Percentiles rank a stretch among this genome's conserved stretches.
Evolutionary conservation across 257 asterid genomes (phyloP).

Genomic region (Nicotiana obtusifolia): DNA sequence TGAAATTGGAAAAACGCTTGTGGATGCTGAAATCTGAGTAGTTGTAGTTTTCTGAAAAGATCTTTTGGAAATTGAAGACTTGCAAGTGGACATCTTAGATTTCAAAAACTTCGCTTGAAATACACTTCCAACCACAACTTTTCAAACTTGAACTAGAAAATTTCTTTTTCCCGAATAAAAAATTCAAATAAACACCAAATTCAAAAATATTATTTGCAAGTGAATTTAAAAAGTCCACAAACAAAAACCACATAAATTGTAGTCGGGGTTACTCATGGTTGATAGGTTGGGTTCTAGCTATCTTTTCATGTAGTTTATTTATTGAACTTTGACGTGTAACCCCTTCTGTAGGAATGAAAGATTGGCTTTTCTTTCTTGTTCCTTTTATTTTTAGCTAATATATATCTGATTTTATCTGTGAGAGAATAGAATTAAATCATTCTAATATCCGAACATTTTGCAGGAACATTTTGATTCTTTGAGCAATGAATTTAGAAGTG

Average conservation of each 20-base stretch:
- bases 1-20: background rate
- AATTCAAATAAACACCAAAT: background rate
- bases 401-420: background rate
- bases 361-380: background rate
- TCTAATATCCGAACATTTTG: constrained; percentile 10
- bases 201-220: background rate
- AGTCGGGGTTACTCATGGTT: background rate
- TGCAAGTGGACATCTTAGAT: background rate
- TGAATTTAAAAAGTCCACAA: background rate
- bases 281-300: background rate
- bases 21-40: background rate
- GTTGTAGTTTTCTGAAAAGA: background rate
- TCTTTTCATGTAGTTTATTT: background rate
- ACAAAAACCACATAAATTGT: background rate
- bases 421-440: background rate
- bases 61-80: background rate
- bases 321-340: no score
- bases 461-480: constrained; percentile 65
- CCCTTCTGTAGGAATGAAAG: background rate
- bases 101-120: background rate
- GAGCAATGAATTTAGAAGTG: constrained; percentile 72
- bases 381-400: background rate
- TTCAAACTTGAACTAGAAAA: background rate
- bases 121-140: background rate
- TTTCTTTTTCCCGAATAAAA: background rate